Conservation (phyloP, 306 rosid species). For the Prinsepia uniflora region DNA sequence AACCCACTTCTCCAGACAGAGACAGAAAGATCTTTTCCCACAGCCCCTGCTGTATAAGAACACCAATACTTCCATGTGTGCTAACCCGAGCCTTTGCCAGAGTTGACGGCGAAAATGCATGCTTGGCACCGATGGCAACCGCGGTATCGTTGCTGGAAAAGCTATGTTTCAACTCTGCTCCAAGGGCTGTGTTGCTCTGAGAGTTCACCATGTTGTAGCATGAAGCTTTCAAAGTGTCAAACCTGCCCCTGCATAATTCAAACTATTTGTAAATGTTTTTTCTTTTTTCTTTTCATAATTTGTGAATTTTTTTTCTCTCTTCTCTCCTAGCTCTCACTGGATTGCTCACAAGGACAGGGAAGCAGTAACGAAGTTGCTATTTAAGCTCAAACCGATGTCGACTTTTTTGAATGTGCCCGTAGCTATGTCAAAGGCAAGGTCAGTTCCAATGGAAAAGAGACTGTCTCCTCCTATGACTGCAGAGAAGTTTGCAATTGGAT, state of each 20-base stretch:
- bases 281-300: background rate
- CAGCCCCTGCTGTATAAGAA: slow-evolving; percentile 51
- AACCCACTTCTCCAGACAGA: slow-evolving; percentile 58
- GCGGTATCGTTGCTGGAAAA: slow-evolving; percentile 38
- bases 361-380: slow-evolving; percentile 37
- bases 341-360: slow-evolving; percentile 61
- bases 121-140: slow-evolving; percentile 55
- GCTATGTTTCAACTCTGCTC: slow-evolving; percentile 57
- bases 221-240: slow-evolving; percentile 53
- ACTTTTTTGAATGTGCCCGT: slow-evolving; percentile 39
- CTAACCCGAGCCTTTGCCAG: slow-evolving; percentile 46
- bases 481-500: slow-evolving; percentile 40
- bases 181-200: slow-evolving; percentile 49
- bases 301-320: background rate
- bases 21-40: slow-evolving; percentile 44
- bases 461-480: slow-evolving; percentile 45
- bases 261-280: background rate
- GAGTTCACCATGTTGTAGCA: slow-evolving; percentile 48
- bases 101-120: slow-evolving; percentile 44
- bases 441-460: slow-evolving; percentile 46
- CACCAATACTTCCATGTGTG: slow-evolving; percentile 46
- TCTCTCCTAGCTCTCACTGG: slow-evolving; percentile 12
- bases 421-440: slow-evolving; percentile 42
- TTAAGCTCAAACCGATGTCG: slow-evolving; percentile 52
- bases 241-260: slow-evolving; percentile 51